A percentile compares a stretch with the other conserved stretches of the same genome.
Conservation (phyloP, 208 protist species). For the Acanthamoeba royreba region DNA sequence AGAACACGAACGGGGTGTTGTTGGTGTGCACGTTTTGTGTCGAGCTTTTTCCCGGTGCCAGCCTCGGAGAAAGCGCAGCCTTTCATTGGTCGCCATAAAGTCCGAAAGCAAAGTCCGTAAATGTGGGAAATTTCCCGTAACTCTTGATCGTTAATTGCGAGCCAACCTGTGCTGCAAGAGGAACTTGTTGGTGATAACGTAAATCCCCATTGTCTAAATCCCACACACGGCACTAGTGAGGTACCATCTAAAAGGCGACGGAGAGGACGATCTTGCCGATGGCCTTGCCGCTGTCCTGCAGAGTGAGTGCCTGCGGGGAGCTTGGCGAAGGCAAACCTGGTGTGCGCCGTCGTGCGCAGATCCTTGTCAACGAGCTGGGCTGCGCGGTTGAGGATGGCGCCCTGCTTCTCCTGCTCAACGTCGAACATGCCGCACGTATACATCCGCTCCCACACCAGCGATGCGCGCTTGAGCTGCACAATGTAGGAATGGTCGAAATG, state of each 20-base stretch:
- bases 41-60: no score
- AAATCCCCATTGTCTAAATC: not conserved
- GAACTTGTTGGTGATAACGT: not conserved
- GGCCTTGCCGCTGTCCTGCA: conserved; percentile 33
- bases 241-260: not conserved
- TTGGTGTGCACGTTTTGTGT: no score
- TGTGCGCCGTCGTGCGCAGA: not conserved
- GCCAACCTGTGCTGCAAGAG: no score
- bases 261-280: conserved; percentile 47
- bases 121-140: no score
- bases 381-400: conserved; percentile 28
- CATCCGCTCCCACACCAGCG: conserved; percentile 24
- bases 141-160: no score
- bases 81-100: no score
- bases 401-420: conserved; percentile 29
- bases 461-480: not conserved
- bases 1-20: no score
- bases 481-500: not conserved
- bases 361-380: not conserved
- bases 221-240: not conserved
- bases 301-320: not conserved
- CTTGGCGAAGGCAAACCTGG: not conserved
- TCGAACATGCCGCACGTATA: not conserved
- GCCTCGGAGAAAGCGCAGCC: no score
- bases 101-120: no score